Evolutionary conservation across 805 yeast genomes (phyloP).

Genomic region (Starmerella vitae): DNA sequence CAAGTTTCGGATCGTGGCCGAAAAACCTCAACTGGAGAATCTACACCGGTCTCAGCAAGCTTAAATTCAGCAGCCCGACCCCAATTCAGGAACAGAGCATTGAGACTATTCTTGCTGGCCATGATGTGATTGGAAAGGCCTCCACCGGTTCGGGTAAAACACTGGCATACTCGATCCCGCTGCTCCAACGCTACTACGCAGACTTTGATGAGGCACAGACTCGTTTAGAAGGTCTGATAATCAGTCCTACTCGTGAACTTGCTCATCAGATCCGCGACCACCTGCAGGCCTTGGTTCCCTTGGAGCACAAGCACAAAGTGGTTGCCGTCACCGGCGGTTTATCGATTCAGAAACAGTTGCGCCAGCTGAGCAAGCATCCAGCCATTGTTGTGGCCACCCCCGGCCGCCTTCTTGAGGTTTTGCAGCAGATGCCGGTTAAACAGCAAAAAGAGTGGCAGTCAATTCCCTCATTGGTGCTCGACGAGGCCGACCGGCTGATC

Average conservation of each 20-base stretch:
- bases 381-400: slow-evolving; percentile 86
- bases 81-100: slow-evolving; percentile 67
- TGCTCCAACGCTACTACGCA: slow-evolving; percentile 46
- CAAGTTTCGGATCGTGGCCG: slow-evolving; percentile 28
- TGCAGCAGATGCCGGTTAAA: slow-evolving; percentile 34
- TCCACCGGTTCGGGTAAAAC: slow-evolving; percentile 98
- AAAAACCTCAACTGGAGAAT: slow-evolving; percentile 30
- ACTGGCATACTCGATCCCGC: slow-evolving; percentile 86
- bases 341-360: slow-evolving; percentile 83
- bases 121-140: slow-evolving; percentile 88
- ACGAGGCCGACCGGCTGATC: slow-evolving; percentile 89
- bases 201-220: slow-evolving; percentile 12
- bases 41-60: slow-evolving; percentile 44
- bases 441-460: slow-evolving; percentile 32
- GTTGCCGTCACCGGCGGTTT: slow-evolving; percentile 88
- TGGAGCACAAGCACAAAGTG: slow-evolving; percentile 28
- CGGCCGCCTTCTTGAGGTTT: slow-evolving; percentile 68
- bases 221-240: slow-evolving; percentile 44
- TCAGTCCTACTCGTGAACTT: slow-evolving; percentile 92
- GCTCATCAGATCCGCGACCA: slow-evolving; percentile 89
- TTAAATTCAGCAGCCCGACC: slow-evolving; percentile 60
- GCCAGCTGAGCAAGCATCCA: slow-evolving; percentile 56
- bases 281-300: slow-evolving; percentile 32
- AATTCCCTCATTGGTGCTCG: slow-evolving; percentile 51
- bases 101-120: slow-evolving; percentile 58